Base-by-base conservation (phyloP, 106 monocot genomes). In the Xerophyta viscosa region DNA sequence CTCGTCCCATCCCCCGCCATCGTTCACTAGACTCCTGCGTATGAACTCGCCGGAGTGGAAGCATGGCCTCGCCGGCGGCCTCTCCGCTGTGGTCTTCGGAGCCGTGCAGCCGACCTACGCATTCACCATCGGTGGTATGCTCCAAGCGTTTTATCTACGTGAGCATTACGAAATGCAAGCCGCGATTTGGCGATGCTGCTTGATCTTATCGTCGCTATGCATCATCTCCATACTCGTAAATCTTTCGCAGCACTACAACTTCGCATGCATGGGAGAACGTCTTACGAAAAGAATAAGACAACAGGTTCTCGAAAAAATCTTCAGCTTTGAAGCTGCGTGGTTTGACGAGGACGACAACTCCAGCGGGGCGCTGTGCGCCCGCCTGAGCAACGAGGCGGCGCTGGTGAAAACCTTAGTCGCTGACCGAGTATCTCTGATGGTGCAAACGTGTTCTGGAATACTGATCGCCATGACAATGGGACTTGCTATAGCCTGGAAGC, bases 1-100 rank as follows among this genome's bases (percentile, higher is more conserved):
- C 19, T 13, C 19, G 29, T 20, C 56, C 21, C 24, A 25, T 20
- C 56, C 68, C 3, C 37, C 64, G 11, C 78, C 82, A 6, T 88
- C 88, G 15, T 78, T 86, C 59, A 52, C 60, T 11, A 53, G 83
- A 42, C 83, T 92, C 21, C 68, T 92, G 41, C 57, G 61, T 9
- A 76, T 87, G 80, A 87, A 72, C 21, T 66, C 68, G 0, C 71
- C 87, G 3, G 87, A 92, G 39, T 92, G 92, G 92, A 82, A 77
- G 31, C 82, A 83, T 48, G 82, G 68, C 20, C 1, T 69, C 3
- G 8, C 68, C 0, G 92, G 87, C 13, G 50, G 66, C 68, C 23
- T 80, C 18, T 77, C 77, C 0, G 92, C 87, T 0, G 27, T 73
- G 4, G 11, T 77, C 14, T 83, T 61, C 2, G 92, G 92, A 12